Evolutionary conservation across 1,139 yeast species (phyloP).

Genomic region (Geotrichum macrosporum): DNA sequence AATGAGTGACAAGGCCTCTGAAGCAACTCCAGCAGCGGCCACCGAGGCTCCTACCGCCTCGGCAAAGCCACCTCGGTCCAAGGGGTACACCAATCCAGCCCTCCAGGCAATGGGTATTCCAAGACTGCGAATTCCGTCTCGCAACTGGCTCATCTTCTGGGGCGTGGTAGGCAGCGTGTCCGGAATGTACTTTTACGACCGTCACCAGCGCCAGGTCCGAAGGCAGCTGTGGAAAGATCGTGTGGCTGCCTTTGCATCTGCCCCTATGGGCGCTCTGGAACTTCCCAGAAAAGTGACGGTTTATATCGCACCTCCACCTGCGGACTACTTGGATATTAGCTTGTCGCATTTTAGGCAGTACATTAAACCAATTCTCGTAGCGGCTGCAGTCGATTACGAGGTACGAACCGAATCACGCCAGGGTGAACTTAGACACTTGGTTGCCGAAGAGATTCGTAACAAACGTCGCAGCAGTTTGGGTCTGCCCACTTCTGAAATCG

Average conservation of each 20-base stretch:
- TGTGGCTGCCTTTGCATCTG: constrained; percentile 51
- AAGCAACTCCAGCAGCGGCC: constrained; percentile 4
- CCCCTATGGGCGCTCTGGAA: constrained; percentile 46
- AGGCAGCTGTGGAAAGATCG: constrained; percentile 62
- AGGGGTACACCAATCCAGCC: constrained; percentile 79
- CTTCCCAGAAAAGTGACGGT: constrained; percentile 75
- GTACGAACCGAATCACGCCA: constrained; percentile 67
- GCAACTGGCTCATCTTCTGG: constrained; percentile 95
- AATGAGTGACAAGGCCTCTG: constrained; percentile 15
- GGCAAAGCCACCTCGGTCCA: constrained; percentile 28
- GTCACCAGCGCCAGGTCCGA: constrained; percentile 61
- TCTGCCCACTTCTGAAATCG: constrained; percentile 28
- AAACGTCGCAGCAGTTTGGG: constrained; percentile 47
- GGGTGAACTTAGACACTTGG: constrained; percentile 78
- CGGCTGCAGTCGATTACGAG: constrained; percentile 85
- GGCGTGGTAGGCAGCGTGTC: constrained; percentile 57
- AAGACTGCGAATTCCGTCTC: constrained; percentile 68
- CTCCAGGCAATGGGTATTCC: constrained; percentile 84
- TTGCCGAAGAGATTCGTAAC: constrained; percentile 77
- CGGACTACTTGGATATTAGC: constrained; percentile 78
- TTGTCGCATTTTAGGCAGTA: constrained; percentile 70
- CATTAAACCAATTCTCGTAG: constrained; percentile 79
- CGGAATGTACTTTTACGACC: constrained; percentile 77
- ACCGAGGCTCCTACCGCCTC: constrained; percentile 14
- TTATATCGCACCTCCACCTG: constrained; percentile 93